These are phyloP conservation scores for Cylindrotheca closterium DNA, from an alignment of 108 stramenopile species.

Conservation along the genomic window DNA sequence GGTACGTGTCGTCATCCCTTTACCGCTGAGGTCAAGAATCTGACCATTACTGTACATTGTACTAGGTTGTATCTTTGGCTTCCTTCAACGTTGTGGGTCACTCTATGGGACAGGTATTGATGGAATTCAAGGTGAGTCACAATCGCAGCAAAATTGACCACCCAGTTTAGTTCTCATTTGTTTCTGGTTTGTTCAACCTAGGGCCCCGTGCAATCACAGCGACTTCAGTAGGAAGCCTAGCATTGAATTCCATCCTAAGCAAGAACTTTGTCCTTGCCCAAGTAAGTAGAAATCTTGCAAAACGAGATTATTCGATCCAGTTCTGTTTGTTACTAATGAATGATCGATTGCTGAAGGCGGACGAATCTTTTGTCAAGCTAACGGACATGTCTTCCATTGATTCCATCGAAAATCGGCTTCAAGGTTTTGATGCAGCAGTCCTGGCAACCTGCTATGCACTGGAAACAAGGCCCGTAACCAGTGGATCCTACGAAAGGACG, in stretches of 20 bases:
- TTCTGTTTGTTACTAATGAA: too few relatives aligned
- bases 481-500: slow-evolving; percentile 60
- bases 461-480: slow-evolving; percentile 57
- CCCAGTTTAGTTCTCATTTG: too few relatives aligned
- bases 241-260: slow-evolving; percentile 55
- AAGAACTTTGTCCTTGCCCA: slow-evolving; percentile 66
- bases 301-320: too few relatives aligned
- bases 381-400: slow-evolving; percentile 51
- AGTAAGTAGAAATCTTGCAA: too few relatives aligned
- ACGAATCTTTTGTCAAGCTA: slow-evolving; percentile 64
- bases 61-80: slow-evolving; percentile 67
- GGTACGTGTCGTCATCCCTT: too few relatives aligned
- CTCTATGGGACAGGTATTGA: slow-evolving; percentile 80
- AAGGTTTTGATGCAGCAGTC: slow-evolving; percentile 60
- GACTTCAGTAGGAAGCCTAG: slow-evolving; percentile 44
- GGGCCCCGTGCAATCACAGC: slow-evolving; percentile 60
- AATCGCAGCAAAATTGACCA: too few relatives aligned
- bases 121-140: slow-evolving; percentile 31
- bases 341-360: too few relatives aligned
- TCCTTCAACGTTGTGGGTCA: slow-evolving; percentile 68
- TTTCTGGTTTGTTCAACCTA: too few relatives aligned
- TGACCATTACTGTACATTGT: too few relatives aligned
- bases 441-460: slow-evolving; percentile 56
- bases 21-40: too few relatives aligned
- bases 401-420: slow-evolving; percentile 46